phyloP scores from a whole-genome alignment of 192 early-diverging fungal genomes.

The Chytriomyces confervae region DNA sequence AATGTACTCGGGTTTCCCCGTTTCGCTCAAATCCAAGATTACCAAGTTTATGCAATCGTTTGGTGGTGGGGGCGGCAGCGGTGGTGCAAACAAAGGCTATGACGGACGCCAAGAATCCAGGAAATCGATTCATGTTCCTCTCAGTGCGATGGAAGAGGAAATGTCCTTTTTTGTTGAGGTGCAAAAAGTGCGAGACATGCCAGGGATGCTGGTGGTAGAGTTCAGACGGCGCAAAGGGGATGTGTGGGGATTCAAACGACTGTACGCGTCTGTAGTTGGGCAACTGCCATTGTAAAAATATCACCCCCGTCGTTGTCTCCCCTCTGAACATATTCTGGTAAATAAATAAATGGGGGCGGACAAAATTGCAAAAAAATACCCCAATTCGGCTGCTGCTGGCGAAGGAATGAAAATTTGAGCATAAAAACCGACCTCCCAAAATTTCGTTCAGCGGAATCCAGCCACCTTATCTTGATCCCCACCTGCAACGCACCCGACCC shows the following conservation, averaged over 20 bases:
- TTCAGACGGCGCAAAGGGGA: conserved; percentile 29
- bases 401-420: no score
- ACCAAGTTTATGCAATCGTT: conserved; percentile 21
- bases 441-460: background rate
- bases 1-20: conserved; percentile 24
- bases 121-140: background rate
- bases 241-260: conserved; percentile 37
- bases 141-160: conserved; percentile 16
- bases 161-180: conserved; percentile 11
- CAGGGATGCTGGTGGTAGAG: conserved; percentile 27
- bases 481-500: no score
- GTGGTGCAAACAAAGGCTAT: background rate
- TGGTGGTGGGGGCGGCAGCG: background rate
- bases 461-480: background rate
- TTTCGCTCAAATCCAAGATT: conserved; percentile 17
- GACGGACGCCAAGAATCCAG: background rate
- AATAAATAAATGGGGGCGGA: background rate
- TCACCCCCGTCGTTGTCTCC: background rate
- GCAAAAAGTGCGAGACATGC: conserved; percentile 13
- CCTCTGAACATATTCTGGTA: background rate
- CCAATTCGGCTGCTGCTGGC: no score
- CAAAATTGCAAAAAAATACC: background rate
- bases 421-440: background rate
- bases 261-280: conserved; percentile 20
- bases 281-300: conserved; percentile 13